phyloP scores from a whole-genome alignment of 129 eudicot species.

The Erigeron canadensis region DNA sequence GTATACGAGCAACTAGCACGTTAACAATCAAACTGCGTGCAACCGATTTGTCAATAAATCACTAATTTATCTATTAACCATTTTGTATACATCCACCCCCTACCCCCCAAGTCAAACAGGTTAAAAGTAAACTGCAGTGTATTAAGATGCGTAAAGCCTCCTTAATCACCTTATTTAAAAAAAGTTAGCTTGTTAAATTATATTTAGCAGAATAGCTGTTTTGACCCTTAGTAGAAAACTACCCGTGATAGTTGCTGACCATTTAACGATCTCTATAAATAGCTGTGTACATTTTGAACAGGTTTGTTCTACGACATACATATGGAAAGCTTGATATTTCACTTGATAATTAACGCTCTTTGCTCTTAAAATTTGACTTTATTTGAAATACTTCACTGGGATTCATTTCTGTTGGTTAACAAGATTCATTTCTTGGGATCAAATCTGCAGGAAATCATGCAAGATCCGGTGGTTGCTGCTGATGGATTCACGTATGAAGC shows the following conservation, averaged over 20 bases:
- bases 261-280: not conserved
- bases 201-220: too few relatives aligned
- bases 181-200: not conserved
- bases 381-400: not conserved
- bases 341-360: not conserved
- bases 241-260: too few relatives aligned
- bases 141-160: not conserved
- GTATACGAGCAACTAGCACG: not conserved
- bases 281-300: not conserved
- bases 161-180: not conserved
- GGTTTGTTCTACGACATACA: not conserved
- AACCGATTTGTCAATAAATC: too few relatives aligned
- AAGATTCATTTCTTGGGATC: not conserved
- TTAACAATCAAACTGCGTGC: too few relatives aligned
- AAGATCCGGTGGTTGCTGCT: slow-evolving; percentile 82
- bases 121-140: not conserved
- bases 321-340: not conserved
- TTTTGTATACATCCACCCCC: too few relatives aligned
- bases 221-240: too few relatives aligned
- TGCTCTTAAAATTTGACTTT: not conserved
- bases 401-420: not conserved
- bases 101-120: not conserved
- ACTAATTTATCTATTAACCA: too few relatives aligned
- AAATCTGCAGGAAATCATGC: slow-evolving; percentile 72
- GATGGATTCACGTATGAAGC: slow-evolving; percentile 87